Evolutionary conservation across 139 green algal genomes (phyloP).

Genomic region (Zygnema circumcarinatum): DNA sequence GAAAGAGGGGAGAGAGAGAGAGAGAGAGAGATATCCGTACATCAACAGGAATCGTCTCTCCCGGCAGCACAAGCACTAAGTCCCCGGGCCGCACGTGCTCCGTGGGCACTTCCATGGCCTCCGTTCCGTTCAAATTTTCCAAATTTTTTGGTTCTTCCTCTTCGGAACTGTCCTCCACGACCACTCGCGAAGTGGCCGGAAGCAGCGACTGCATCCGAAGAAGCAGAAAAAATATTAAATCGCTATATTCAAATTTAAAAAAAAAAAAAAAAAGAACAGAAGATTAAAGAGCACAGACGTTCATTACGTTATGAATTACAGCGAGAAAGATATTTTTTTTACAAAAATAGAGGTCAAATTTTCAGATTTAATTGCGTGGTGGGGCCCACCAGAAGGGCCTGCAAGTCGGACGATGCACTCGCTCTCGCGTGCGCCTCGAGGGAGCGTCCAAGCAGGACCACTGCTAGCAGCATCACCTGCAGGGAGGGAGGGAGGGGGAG

Average conservation of each 20-base stretch:
- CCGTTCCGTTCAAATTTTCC: constrained; percentile 3
- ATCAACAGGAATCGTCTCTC: constrained; percentile 89
- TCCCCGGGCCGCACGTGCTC: constrained; percentile 67
- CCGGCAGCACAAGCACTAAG: constrained; percentile 83
- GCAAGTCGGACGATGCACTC: constrained; percentile 44
- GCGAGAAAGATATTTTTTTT: background rate
- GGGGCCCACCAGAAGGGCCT: constrained; percentile 38
- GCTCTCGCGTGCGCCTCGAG: constrained; percentile 76
- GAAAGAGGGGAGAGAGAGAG: too few relatives aligned
- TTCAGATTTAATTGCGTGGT: too few relatives aligned
- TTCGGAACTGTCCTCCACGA: constrained; percentile 68
- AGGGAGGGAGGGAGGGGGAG: background rate
- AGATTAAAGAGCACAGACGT: too few relatives aligned
- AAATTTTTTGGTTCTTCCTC: background rate
- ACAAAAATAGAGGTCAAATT: too few relatives aligned
- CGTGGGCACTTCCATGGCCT: constrained; percentile 45
- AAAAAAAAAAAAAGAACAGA: constrained; percentile 23
- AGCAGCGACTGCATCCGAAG: constrained; percentile 74
- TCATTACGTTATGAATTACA: background rate
- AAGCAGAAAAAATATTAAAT: too few relatives aligned
- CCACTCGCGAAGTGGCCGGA: constrained; percentile 71
- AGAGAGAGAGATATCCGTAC: too few relatives aligned
- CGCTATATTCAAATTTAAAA: background rate
- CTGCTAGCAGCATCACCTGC: constrained; percentile 91
- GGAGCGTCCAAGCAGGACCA: constrained; percentile 86